A percentile compares a stretch with the other conserved stretches of the same genome.
These are phyloP conservation scores for Cucumis sativus DNA, from an alignment of 306 rosid species.

Conservation along the genomic window Cucumber_9930_V3 NC_026657.2:8521501-8522000, in stretches of 20 bases:
- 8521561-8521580: background rate
- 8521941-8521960: constrained; percentile 76
- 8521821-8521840: background rate
- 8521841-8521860: background rate
- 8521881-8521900: constrained; percentile 35
- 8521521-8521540: background rate
- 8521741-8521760: background rate
- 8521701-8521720: background rate
- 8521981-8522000: background rate
- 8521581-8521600: background rate
- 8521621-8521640: background rate
- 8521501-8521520: background rate
- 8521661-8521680: background rate
- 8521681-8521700: background rate
- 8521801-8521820: background rate
- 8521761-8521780: background rate
- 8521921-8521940: constrained; percentile 99
- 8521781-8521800: background rate
- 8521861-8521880: background rate
- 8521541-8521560: background rate
- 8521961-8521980: constrained; percentile 4
- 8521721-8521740: background rate
- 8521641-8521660: background rate
- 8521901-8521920: constrained; percentile 94
- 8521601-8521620: background rate